Percentiles rank a stretch among this genome's conserved stretches.
These are phyloP conservation scores for Gracilaria vermiculophylla DNA, from an alignment of 23 red algal genomes.

Conservation along the genomic window DNA sequence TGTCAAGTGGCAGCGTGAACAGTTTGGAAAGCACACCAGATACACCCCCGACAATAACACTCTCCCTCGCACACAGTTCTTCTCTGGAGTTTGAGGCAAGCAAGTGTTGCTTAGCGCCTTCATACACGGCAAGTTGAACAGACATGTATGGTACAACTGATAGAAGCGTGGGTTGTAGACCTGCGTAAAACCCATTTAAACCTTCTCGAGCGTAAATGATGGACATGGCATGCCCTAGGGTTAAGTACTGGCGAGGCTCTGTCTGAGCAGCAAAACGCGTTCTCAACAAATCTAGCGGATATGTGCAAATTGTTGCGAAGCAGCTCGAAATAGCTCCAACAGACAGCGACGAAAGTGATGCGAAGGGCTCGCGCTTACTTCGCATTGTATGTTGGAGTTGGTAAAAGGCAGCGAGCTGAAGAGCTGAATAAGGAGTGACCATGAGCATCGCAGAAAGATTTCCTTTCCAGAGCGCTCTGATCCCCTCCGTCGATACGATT, in stretches of 20 bases:
- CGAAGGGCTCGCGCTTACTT: conserved; percentile 23
- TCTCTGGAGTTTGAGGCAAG: not conserved
- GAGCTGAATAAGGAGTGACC: conserved; percentile 84
- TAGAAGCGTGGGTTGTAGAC: conserved; percentile 78
- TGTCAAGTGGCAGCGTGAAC: conserved; percentile 81
- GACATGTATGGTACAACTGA: conserved; percentile 90
- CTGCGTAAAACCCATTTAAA: conserved; percentile 90
- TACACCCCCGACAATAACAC: conserved; percentile 57
- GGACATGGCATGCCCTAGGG: conserved; percentile 43
- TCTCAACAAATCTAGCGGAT: conserved; percentile 91
- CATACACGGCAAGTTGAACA: conserved; percentile 84
- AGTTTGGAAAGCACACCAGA: conserved; percentile 71
- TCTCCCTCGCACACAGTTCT: conserved; percentile 40
- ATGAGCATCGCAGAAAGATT: conserved; percentile 89
- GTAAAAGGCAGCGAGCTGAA: conserved; percentile 88
- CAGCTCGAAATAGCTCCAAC: conserved; percentile 70
- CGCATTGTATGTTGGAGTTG: conserved; percentile 46
- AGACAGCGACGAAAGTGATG: conserved; percentile 16
- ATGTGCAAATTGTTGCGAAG: conserved; percentile 72
- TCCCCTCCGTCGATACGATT: conserved; percentile 63
- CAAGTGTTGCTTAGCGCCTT: conserved; percentile 35
- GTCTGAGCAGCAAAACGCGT: conserved; percentile 84
- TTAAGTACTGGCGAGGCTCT: conserved; percentile 55
- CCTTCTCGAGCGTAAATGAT: conserved; percentile 60
- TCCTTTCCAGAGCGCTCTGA: conserved; percentile 84